These are phyloP conservation scores for Syzygium oleosum DNA, from an alignment of 345 rosid genomes.

Conservation along the genomic window DNA sequence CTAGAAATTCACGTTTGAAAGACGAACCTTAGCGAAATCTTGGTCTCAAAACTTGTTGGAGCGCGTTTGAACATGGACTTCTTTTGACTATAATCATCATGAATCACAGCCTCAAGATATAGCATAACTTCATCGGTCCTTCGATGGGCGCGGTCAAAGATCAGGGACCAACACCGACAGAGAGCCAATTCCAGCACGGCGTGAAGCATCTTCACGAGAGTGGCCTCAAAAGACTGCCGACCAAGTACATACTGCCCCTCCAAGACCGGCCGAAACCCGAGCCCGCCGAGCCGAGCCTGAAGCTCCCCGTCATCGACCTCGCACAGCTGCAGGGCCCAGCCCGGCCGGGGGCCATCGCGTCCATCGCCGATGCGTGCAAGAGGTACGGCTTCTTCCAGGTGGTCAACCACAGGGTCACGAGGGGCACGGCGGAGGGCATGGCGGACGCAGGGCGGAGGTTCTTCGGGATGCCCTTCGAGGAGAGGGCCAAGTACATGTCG, in stretches of 20 bases:
- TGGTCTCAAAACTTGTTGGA: too few relatives aligned
- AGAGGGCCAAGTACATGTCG: slow-evolving; percentile 75
- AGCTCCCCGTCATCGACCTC: slow-evolving; percentile 65
- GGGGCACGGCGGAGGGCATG: slow-evolving; percentile 44
- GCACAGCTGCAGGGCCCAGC: slow-evolving; percentile 47
- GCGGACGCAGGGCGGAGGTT: slow-evolving; percentile 51
- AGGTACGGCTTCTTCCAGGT: slow-evolving; percentile 80
- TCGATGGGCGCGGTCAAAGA: not conserved
- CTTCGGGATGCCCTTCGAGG: slow-evolving; percentile 64
- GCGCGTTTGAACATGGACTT: too few relatives aligned
- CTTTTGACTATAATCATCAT: not conserved
- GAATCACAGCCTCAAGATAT: not conserved
- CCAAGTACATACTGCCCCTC: slow-evolving; percentile 52
- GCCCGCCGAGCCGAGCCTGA: slow-evolving; percentile 5
- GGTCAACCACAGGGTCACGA: slow-evolving; percentile 63
- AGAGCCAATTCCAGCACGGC: slow-evolving; percentile 19
- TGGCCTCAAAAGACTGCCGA: slow-evolving; percentile 51
- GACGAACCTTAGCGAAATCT: too few relatives aligned
- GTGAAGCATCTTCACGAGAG: slow-evolving; percentile 63
- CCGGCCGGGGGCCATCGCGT: slow-evolving; percentile 30
- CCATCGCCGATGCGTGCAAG: slow-evolving; percentile 58
- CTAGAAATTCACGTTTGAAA: too few relatives aligned
- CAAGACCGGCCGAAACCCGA: slow-evolving; percentile 35
- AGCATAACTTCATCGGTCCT: not conserved
- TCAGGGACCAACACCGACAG: not conserved